Percentiles rank a stretch among this genome's conserved stretches.
phyloP scores from a whole-genome alignment of 108 stramenopile species.

The Craspedostauros australis region DNA sequence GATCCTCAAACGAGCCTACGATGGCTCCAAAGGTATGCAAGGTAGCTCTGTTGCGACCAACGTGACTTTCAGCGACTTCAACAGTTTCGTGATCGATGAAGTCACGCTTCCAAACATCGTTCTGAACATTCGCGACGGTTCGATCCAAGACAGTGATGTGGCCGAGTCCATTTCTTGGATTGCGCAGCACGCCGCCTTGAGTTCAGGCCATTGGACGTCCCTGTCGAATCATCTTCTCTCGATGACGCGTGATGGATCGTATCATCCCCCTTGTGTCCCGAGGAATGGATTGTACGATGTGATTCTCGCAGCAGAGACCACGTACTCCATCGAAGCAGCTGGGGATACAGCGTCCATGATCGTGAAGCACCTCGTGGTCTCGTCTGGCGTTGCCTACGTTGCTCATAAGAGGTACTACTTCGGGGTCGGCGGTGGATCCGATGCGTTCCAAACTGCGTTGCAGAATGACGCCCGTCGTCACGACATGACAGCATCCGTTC shows the following conservation, averaged over 20 bases:
- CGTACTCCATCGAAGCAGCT: slow-evolving; percentile 56
- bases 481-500: slow-evolving; percentile 7
- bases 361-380: slow-evolving; percentile 41
- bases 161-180: slow-evolving; percentile 13
- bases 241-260: not conserved
- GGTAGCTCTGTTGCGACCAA: not conserved
- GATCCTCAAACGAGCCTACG: slow-evolving; percentile 31
- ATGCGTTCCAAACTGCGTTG: slow-evolving; percentile 34
- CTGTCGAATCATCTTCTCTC: slow-evolving; percentile 37
- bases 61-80: slow-evolving; percentile 60
- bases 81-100: slow-evolving; percentile 41
- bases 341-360: slow-evolving; percentile 62
- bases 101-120: slow-evolving; percentile 55
- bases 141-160: not conserved
- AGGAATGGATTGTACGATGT: slow-evolving; percentile 45
- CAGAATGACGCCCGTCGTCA: not conserved
- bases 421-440: slow-evolving; percentile 79
- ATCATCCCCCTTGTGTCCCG: slow-evolving; percentile 9
- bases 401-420: slow-evolving; percentile 86
- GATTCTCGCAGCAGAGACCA: slow-evolving; percentile 79
- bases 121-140: slow-evolving; percentile 29
- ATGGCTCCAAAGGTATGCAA: not conserved
- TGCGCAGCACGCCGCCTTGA: slow-evolving; percentile 29
- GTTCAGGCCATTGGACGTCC: slow-evolving; percentile 63
- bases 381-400: slow-evolving; percentile 54